Evolutionary conservation across 2,329 filamentous ascomycete species (phyloP).

Genomic region (Diplodia corticola): DNA sequence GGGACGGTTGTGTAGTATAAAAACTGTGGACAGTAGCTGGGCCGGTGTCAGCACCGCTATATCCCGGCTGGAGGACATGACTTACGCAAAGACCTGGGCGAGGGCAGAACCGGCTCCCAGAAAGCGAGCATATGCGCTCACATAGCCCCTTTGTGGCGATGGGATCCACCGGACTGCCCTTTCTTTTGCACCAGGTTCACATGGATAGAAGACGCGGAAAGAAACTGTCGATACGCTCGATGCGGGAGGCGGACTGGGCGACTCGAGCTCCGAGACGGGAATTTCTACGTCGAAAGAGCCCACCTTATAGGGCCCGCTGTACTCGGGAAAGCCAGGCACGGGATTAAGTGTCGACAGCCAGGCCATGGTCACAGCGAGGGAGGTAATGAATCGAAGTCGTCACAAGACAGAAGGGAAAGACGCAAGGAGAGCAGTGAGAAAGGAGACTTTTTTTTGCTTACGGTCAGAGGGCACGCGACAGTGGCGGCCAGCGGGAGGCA

Average conservation of each 20-base stretch:
- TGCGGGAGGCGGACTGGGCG: conserved; percentile 55
- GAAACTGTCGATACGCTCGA: conserved; percentile 66
- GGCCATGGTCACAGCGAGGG: conserved; percentile 34
- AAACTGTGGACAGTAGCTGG: conserved; percentile 67
- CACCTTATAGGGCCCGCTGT: conserved; percentile 75
- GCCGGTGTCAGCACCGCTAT: not conserved
- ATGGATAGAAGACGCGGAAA: conserved; percentile 82
- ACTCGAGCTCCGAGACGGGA: conserved; percentile 57
- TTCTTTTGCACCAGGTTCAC: conserved; percentile 49
- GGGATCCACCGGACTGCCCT: conserved; percentile 75
- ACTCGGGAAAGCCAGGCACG: conserved; percentile 70
- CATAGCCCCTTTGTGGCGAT: conserved; percentile 70
- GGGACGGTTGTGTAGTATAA: conserved; percentile 74
- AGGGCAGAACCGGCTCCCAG: conserved; percentile 62
- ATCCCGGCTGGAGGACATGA: not conserved
- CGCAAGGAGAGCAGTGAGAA: not conserved
- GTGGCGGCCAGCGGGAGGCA: not conserved
- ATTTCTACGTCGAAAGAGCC: conserved; percentile 81
- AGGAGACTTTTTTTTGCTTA: not conserved
- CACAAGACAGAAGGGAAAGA: not conserved
- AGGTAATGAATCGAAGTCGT: not conserved
- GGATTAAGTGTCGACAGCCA: conserved; percentile 58
- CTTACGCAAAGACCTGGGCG: conserved; percentile 43
- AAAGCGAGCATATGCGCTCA: conserved; percentile 76
- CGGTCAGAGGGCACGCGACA: conserved; percentile 20